phyloP scores from a whole-genome alignment of 1,284 basidiomycete genomes.

The Ustilago bromivora region DNA sequence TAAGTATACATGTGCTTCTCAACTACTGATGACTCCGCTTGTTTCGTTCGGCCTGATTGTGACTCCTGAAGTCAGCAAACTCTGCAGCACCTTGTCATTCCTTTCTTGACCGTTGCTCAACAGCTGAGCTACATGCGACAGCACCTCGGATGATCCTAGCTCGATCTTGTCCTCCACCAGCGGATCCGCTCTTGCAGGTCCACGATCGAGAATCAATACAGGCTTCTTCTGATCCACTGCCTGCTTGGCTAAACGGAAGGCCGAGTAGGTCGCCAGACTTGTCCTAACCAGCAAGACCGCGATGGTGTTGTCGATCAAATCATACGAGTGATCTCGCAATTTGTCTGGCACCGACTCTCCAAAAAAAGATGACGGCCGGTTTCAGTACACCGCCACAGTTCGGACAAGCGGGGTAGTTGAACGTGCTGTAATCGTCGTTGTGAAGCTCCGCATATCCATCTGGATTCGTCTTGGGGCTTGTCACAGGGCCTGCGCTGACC shows the following conservation, averaged over 20 bases:
- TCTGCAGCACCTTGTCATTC: slow-evolving; percentile 49
- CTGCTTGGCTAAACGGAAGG: slow-evolving; percentile 64
- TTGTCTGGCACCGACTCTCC: slow-evolving; percentile 65
- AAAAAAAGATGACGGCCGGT: slow-evolving; percentile 68
- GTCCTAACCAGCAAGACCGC: slow-evolving; percentile 64
- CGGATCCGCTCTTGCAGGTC: slow-evolving; percentile 64
- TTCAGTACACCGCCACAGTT: slow-evolving; percentile 68
- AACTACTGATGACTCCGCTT: slow-evolving; percentile 44
- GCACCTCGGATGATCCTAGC: slow-evolving; percentile 60
- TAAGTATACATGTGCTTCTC: neutral
- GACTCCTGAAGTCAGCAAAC: slow-evolving; percentile 48
- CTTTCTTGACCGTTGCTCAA: slow-evolving; percentile 35
- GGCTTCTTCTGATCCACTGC: slow-evolving; percentile 54
- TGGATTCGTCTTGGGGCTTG: slow-evolving; percentile 65
- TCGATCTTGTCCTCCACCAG: slow-evolving; percentile 60
- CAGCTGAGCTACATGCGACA: slow-evolving; percentile 37
- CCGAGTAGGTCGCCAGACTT: slow-evolving; percentile 68
- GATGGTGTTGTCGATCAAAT: slow-evolving; percentile 46
- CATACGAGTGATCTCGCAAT: slow-evolving; percentile 50
- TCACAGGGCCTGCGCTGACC: too few species aligned
- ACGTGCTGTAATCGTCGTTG: slow-evolving; percentile 65
- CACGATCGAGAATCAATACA: slow-evolving; percentile 65
- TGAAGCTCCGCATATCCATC: slow-evolving; percentile 68
- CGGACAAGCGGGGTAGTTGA: slow-evolving; percentile 65
- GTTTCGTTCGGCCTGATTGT: slow-evolving; percentile 33